Base-by-base conservation (phyloP, 1,139 yeast species). In the Schwanniomyces etchellsii region DNA sequence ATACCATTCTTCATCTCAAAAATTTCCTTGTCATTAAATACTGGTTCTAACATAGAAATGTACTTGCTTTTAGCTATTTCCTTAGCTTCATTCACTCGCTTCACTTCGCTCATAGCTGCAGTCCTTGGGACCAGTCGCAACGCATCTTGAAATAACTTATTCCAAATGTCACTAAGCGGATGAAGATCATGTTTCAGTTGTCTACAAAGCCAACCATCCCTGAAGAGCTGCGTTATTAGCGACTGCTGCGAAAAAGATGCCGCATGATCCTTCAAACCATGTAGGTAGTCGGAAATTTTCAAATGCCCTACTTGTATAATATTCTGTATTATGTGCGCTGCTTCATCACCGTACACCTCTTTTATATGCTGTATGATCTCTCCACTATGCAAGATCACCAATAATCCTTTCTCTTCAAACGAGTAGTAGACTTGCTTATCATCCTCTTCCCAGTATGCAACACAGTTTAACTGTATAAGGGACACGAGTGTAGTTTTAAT, bases 251-350 rank as follows among this genome's bases (percentile, higher is more conserved):
- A n/a, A 9, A 9, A 7, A n/a, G 14, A 10, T 12, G 55, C 55
- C 39, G 60, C 61, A 14, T 45, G 50, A 11, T 45, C 48, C 10
- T 47, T 54, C 33, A 60, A 51, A 35, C 60, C 56, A 28, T 54
- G 57, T 27, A 81, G 38, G 45, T 78, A 84, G 39, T 84, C 89
- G 2, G 61, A 57, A 2, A 78, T 60, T 12, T 77, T 69, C 33
- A 88, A 54, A 43, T 81, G 81, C 74, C 97, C 60, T 66, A 66
- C 30, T 65, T 70, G 45, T 67, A 63, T 44, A 29, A 88, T 63
- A 45, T 82, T 85, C 45, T 83, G 88, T n/a, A 84, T 64, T 23
- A 86, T 73, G 38, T 80, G 80, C 0, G 89, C 83, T 17, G 73
- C 61, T 10, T 61, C 63, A 16, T 66, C 67, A n/a, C 67, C 71